Base-by-base conservation (phyloP, 805 yeast genomes). In the Candida sithepensis region DNA sequence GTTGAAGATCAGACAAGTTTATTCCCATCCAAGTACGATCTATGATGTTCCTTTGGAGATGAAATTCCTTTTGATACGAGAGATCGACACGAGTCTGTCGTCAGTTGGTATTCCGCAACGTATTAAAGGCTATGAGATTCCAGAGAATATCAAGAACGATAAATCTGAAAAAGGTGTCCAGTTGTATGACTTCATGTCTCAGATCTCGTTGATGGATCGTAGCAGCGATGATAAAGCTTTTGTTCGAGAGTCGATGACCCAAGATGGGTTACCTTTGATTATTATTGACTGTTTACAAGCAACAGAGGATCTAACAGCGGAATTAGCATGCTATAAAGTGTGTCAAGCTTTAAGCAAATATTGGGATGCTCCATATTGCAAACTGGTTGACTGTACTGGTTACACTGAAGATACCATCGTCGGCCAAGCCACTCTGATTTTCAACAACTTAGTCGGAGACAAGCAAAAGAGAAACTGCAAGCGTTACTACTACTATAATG, bases 131-230 rank as follows among this genome's bases (percentile, higher is more conserved):
- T 77, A 80, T 48, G 82, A 79, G 49, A 77, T 83, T 18, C 80
- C 85, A 0, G 71, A 73, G 4, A 71, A 73, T 16, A 73, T 80
- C 30, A 77, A 75, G 48, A 74, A 74, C 32, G 73, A 74, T 41
- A 70, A 67, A 34, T 54, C 68, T 41, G 78, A 77, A 36, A 71
- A 69, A 32, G 76, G 78, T 43, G 66, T 75, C 1, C 78, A 77
- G 47, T 69, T 83, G 22, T 81, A 79, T 56, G 95, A 88, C 47
- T 86, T 86, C 54, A 83, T 89, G 88, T 76, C 81, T 22, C 82
- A 80, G 47, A 76, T 81, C 65, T 71, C 88, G 0, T 68, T 78
- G 41, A 75, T 77, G 49, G 81, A 82, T 49, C 65, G 75, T 10
- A 12, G 21, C 6, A 18, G 10, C 18, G 77, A 75, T 4, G 52